Conservation (phyloP, 2,329 filamentous ascomycete species). For the Thermothelomyces thermophilus region DNA sequence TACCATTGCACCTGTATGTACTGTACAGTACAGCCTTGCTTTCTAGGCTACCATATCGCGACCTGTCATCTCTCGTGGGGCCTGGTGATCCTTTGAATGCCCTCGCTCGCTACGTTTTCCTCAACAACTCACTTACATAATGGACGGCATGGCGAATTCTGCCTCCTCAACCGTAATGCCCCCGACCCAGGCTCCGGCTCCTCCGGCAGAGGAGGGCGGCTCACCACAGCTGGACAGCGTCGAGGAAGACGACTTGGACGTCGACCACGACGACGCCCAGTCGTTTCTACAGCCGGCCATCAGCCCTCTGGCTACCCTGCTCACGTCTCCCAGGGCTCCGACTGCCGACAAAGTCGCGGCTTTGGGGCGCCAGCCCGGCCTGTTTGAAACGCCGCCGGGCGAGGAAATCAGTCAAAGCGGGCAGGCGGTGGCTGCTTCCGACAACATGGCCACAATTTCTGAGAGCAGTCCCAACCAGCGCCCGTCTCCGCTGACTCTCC, state of each 20-base stretch:
- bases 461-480: background rate
- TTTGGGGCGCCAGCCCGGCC: constrained; percentile 38
- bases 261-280: constrained; percentile 50
- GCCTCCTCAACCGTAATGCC: constrained; percentile 1
- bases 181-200: constrained; percentile 15
- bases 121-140: constrained; percentile 4
- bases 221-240: constrained; percentile 9
- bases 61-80: too few relatives aligned
- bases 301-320: constrained; percentile 48
- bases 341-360: constrained; percentile 53
- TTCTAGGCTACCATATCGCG: background rate
- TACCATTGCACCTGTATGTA: too few relatives aligned
- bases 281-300: constrained; percentile 55
- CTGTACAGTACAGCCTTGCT: too few relatives aligned
- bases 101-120: background rate
- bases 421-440: background rate
- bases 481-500: constrained; percentile 18
- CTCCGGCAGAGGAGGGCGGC: background rate
- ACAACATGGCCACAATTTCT: background rate
- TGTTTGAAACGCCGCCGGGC: constrained; percentile 28
- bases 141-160: background rate
- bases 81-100: too few relatives aligned
- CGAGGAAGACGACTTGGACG: constrained; percentile 35
- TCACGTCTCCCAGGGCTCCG: constrained; percentile 49
- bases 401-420: background rate